Base-by-base conservation (phyloP, 805 yeast species). In the Hagleromyces aurorensis region DNA sequence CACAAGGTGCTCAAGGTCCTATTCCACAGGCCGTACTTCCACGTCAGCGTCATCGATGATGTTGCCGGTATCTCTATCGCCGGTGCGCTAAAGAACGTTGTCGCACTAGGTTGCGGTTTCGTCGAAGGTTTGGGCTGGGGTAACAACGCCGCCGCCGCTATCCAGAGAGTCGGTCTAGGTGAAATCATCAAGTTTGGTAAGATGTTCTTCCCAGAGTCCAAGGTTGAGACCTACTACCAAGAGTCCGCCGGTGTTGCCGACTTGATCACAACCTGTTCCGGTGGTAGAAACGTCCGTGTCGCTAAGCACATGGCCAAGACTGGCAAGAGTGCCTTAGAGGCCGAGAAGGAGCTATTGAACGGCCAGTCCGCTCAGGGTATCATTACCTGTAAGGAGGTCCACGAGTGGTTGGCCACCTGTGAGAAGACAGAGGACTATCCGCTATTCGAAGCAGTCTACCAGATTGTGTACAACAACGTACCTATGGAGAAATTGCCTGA, bases 61-160 rank as follows among this genome's bases (percentile, higher is more conserved):
- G 94, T 89, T 34, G 93, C 93, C 14, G 98, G 98, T 57, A 91
- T 86, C 35, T 84, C 96, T 2, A 73, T 91, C 38, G 94, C 95
- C 24, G 98, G 98, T 55, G 98, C 98, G 7, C 72, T 91, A 60
- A 91, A 91, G 67, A 91, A 91, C 62, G 83, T 91, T 30, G 89
- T 89, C 40, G 98, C 98, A 20, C 67, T 86, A 52, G 93, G 95
- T 41, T 96, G 93, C 38, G 98, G 98, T 33, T 83, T 91, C 55
- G 97, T 89, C 40, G 94, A 85, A 61, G 98, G 98, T 48, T 70
- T 83, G 41, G 95, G 94, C 41, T 91, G 98, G 98, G 98, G 98
- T 59, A 95, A 86, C 62, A 91, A 91, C 58, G 97, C 98, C 42
- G 86, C 89, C 62, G 80, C 97, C 33, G 98, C 97, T 24, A 78